Conservation (phyloP, 2,329 filamentous ascomycete species). For the Fusarium fracticaudum region DNA sequence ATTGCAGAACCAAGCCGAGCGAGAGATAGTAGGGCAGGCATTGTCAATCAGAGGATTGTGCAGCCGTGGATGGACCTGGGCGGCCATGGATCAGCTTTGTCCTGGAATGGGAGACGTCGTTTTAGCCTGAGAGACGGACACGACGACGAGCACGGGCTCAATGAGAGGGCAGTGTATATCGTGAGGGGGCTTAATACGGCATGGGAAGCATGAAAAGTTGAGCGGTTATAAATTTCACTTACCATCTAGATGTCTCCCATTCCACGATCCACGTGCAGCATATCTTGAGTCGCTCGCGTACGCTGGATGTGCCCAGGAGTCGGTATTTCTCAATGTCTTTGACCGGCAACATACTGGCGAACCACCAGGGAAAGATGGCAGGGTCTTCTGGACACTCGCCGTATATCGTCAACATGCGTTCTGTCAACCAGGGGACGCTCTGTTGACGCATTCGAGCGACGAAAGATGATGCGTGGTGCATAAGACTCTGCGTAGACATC, state of each 20-base stretch:
- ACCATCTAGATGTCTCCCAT: conserved; percentile 78
- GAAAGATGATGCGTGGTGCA: conserved; percentile 73
- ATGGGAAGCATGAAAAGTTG: background rate
- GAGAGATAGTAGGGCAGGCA: conserved; percentile 25
- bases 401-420: conserved; percentile 76
- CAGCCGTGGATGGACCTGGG: conserved; percentile 46
- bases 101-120: conserved; percentile 35
- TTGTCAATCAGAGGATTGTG: conserved; percentile 45
- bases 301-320: conserved; percentile 76
- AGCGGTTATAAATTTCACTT: conserved; percentile 50
- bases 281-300: conserved; percentile 84
- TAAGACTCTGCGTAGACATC: conserved; percentile 76
- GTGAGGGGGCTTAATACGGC: background rate
- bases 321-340: conserved; percentile 82
- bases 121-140: conserved; percentile 35
- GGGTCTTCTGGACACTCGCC: conserved; percentile 82
- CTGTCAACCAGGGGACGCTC: conserved; percentile 79
- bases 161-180: background rate
- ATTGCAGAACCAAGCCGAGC: conserved; percentile 23
- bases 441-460: conserved; percentile 73
- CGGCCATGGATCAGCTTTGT: conserved; percentile 41
- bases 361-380: conserved; percentile 87
- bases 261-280: conserved; percentile 81
- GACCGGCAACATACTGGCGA: conserved; percentile 83
- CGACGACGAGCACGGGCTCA: conserved; percentile 6